Base-by-base conservation (phyloP, 257 asterid genomes). In the Solanum tarijense region DNA sequence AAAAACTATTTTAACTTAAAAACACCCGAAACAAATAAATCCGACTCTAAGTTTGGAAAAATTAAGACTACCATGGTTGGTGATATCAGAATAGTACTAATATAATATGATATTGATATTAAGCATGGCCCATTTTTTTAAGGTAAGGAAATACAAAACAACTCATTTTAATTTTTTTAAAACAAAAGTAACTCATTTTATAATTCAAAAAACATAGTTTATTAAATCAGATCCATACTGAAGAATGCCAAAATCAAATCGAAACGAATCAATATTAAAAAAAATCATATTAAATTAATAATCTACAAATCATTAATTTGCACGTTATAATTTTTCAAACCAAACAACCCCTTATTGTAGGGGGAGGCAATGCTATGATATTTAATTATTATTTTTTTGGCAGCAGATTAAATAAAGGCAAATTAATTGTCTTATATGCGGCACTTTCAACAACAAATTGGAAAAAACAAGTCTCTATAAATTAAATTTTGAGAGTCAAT, bases 191-290 rank as follows among this genome's bases (percentile, higher is more conserved):
- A 43, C 55, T 43, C 18, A 43, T 43, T 43, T 43, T 43, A 43
- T 43, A 43, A 43, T 43, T 43, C 55, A 43, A 43, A 41, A 43
- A 43, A 12, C 55, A 4, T 12, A 4, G 55, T 43, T 52, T 52
- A 52, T 52, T 52, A 52, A 52, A 52, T 52, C 62, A 52, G 62
- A 52, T 16, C 62, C 62, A 52, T 52, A 52, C 23, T 52, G 18
- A 52, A 52, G 62, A 52, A 52, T 7, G 62, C 62, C 7, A 52
- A 52, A 52, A 52, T 52, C 9, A 0, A 52, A 6, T 52, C 9
- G 0, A 6, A 52, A 48, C 9, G 23, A 16, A 16, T 16, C 3
- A 52, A 52, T 0, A 6, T 16, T 52, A 16, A 0, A 0, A 6
- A 52, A 52, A 52, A 16, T 52, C 23, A 16, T 6, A 16, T 52